phyloP scores from a whole-genome alignment of 345 rosid species.

The Populus pruinosa region DNA sequence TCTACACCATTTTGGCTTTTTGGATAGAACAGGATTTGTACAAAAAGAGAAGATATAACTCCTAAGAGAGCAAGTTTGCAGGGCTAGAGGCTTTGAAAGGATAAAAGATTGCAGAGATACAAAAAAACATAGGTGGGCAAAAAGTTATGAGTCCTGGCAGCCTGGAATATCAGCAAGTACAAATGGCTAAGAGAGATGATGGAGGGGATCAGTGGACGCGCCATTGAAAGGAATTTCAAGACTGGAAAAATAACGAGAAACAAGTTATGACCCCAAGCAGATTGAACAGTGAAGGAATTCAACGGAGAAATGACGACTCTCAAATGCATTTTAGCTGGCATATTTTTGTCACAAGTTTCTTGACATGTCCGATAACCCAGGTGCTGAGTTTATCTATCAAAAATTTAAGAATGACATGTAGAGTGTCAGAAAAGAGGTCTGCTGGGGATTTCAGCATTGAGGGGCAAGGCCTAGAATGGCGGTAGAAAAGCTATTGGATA shows the following conservation, averaged over 20 bases:
- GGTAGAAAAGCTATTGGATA: background rate
- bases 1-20: background rate
- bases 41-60: background rate
- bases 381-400: background rate
- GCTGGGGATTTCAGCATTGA: background rate
- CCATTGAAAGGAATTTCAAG: background rate
- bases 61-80: background rate
- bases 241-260: background rate
- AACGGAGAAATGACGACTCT: background rate
- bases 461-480: background rate
- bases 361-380: background rate
- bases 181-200: background rate
- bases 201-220: background rate
- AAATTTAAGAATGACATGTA: background rate
- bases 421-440: background rate
- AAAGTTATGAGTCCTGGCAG: background rate
- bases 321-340: background rate
- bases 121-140: background rate
- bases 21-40: background rate
- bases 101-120: background rate
- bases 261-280: background rate
- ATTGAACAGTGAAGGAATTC: background rate
- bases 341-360: background rate
- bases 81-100: background rate
- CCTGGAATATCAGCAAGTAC: background rate